phyloP scores from a whole-genome alignment of 352 stramenopile genomes.

The Phytophthora fragariae region DNA sequence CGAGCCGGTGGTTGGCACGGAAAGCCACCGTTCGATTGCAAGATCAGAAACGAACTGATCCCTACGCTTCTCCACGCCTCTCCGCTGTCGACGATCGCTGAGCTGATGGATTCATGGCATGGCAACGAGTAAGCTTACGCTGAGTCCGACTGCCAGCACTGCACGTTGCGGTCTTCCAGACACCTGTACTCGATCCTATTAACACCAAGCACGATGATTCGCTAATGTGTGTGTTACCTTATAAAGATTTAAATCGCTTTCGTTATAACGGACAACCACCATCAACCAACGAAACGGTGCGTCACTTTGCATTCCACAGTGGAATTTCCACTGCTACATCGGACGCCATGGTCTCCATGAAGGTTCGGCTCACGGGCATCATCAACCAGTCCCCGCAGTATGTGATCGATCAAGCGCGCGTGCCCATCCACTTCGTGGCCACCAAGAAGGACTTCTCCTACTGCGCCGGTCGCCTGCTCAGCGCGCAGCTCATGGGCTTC shows the following conservation, averaged over 20 bases:
- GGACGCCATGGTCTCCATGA: constrained; percentile 28
- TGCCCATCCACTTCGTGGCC: constrained; percentile 62
- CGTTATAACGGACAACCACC: not conserved
- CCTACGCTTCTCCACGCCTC: not conserved
- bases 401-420: constrained; percentile 45
- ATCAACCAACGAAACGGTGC: constrained; percentile 26
- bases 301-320: constrained; percentile 1
- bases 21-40: not conserved
- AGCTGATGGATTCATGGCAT: no score
- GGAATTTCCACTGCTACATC: not conserved
- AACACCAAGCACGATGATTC: not conserved
- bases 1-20: not conserved
- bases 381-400: constrained; percentile 71
- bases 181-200: no score
- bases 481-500: constrained; percentile 66
- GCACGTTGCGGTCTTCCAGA: no score
- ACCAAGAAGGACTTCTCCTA: constrained; percentile 54
- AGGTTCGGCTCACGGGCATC: constrained; percentile 41
- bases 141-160: no score
- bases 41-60: not conserved
- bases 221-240: not conserved
- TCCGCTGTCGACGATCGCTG: not conserved
- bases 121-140: no score
- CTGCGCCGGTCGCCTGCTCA: constrained; percentile 55
- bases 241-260: not conserved